Base-by-base conservation (phyloP, 208 protist species). In the Wallacemonas sp. region DNA sequence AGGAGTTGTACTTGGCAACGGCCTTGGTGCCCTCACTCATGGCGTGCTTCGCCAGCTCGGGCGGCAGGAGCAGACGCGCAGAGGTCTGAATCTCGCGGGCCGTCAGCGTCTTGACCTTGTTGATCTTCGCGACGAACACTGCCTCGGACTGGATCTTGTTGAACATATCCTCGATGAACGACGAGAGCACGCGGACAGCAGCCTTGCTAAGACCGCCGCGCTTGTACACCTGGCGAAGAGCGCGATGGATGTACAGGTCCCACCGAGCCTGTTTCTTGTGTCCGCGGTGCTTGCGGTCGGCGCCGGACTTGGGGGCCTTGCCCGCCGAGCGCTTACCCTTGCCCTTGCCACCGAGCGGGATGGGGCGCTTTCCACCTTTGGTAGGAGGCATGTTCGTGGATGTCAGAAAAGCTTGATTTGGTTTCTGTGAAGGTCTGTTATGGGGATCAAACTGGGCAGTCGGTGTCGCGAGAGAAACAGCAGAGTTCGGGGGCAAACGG, bases 21-120 rank as follows among this genome's bases (percentile, higher is more conserved):
- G 98, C 98, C 91, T 99, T 99, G 42, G 97, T 99, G 48, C 98
- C 98, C 85, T 99, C 98, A 42, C 96, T 98, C 78, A 99, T 98
- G 59, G 98, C 98, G 68, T 99, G 98, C 83, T 99, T 99, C 36
- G 98, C 95, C 17, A 99, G 87, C 79, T 99, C 98, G 65, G 98
- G 97, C 50, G 98, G 97, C 13, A 99, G 93, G 38, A 99, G 82
- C 24, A 99, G 94, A 26, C 98, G 94, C 22, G 98, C 98, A 30
- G 98, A 98, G 19, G 98, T 99, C 78, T 98, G 97, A 74, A 99
- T 98, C 84, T 99, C 98, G 33, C 98, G 85, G 12, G 97, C 98
- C 1, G 95, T 96, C 61, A 99, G 84, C 44, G 98, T 99, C 66
- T 92, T 89, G 42, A 96, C 93, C 71, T 98, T 98, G 89, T 99